Evolutionary conservation across 2,329 filamentous ascomycete species (phyloP).

Genomic region (Fusarium sp.): DNA sequence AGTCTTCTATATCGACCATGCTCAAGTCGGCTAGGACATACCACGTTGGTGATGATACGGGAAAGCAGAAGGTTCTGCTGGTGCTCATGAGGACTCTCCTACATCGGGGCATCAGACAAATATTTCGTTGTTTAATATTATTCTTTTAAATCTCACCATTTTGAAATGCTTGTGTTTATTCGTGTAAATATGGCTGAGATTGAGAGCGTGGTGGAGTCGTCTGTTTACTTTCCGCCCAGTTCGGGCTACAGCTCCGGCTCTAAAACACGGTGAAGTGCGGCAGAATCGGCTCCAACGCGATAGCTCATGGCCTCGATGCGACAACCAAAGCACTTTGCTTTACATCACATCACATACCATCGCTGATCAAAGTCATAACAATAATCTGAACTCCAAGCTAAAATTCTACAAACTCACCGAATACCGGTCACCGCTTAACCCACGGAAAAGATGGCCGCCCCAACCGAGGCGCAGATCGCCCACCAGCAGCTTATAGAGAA

Average conservation of each 20-base stretch:
- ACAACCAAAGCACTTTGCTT: background rate
- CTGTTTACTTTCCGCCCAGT: slow-evolving; percentile 38
- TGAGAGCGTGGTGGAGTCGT: slow-evolving; percentile 20
- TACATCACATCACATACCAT: slow-evolving; percentile 1
- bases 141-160: slow-evolving; percentile 23
- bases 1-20: background rate
- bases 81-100: slow-evolving; percentile 97
- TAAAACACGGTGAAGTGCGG: slow-evolving; percentile 49
- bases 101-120: background rate
- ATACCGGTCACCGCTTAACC: background rate
- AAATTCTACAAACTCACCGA: background rate
- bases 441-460: slow-evolving; percentile 68
- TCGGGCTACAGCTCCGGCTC: slow-evolving; percentile 11
- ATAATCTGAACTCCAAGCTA: background rate
- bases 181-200: background rate
- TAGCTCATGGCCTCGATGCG: slow-evolving; percentile 22
- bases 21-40: slow-evolving; percentile 60
- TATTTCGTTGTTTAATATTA: too few species aligned
- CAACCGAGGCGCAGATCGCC: slow-evolving; percentile 78
- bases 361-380: background rate
- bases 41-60: slow-evolving; percentile 96
- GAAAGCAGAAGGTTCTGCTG: slow-evolving; percentile 94
- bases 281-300: slow-evolving; percentile 46
- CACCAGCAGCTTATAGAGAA: slow-evolving; percentile 89
- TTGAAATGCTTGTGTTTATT: background rate